Conservation (phyloP, 306 rosid genomes). For the Quercus alba region DNA sequence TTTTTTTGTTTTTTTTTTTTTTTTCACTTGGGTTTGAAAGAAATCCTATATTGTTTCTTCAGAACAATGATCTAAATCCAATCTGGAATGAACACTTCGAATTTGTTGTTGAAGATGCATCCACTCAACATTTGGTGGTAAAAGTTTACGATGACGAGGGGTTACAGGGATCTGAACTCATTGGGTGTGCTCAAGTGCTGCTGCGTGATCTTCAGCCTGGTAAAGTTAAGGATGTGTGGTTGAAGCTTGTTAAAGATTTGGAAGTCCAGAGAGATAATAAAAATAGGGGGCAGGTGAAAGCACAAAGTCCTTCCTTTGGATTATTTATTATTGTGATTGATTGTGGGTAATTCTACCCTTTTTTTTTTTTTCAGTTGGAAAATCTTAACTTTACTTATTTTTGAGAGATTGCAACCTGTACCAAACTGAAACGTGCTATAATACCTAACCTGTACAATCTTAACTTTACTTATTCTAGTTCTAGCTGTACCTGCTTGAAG, state of each 20-base stretch:
- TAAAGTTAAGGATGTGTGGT: slow-evolving; percentile 91
- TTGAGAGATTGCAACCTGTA: neutral
- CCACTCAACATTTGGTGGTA: slow-evolving; percentile 81
- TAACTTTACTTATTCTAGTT: neutral
- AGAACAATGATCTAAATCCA: slow-evolving; percentile 95
- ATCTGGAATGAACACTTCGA: slow-evolving; percentile 97
- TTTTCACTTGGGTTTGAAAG: slow-evolving; percentile 16
- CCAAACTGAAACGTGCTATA: neutral
- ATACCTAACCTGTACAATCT: neutral
- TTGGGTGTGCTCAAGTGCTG: slow-evolving; percentile 63
- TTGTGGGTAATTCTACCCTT: slow-evolving; percentile 15
- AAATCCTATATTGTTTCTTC: slow-evolving; percentile 25
- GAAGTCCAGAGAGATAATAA: slow-evolving; percentile 87
- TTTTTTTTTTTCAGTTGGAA: neutral
- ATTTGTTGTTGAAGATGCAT: slow-evolving; percentile 78
- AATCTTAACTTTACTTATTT: neutral
- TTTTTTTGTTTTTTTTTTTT: neutral
- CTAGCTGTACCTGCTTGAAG: neutral
- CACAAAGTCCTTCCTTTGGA: neutral
- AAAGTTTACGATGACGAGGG: slow-evolving; percentile 82
- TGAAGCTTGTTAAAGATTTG: slow-evolving; percentile 95
- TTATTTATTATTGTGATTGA: slow-evolving; percentile 18
- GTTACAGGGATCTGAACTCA: slow-evolving; percentile 66
- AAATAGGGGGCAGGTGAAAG: slow-evolving; percentile 80
- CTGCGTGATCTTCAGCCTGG: slow-evolving; percentile 87